phyloP scores from a whole-genome alignment of 768 basidiomycete genomes.

The Termitomyces sp. region DNA sequence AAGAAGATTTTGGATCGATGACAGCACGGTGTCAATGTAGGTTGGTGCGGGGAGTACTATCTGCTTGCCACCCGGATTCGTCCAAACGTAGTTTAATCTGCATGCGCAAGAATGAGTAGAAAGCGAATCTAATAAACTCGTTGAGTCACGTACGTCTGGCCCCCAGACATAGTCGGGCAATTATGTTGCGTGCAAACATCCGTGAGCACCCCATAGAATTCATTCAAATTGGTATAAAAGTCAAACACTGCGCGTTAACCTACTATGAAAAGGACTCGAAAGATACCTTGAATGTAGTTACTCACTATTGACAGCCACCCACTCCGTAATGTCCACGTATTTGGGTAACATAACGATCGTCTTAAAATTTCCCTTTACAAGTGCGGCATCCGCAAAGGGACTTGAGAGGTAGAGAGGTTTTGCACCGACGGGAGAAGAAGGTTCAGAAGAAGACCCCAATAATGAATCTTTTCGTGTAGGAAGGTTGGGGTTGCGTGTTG shows the following conservation, averaged over 20 bases:
- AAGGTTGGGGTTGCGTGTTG: slow-evolving; percentile 19
- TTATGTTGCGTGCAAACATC: slow-evolving; percentile 89
- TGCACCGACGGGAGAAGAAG: slow-evolving; percentile 31
- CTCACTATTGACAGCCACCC: slow-evolving; percentile 93
- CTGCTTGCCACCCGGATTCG: slow-evolving; percentile 85
- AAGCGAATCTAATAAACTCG: neutral
- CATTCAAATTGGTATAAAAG: slow-evolving; percentile 95
- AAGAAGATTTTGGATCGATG: slow-evolving; percentile 89
- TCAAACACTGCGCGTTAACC: slow-evolving; percentile 66
- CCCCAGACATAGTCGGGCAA: slow-evolving; percentile 92
- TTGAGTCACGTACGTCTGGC: slow-evolving; percentile 54
- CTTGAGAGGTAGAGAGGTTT: slow-evolving; percentile 88
- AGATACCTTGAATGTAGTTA: slow-evolving; percentile 8
- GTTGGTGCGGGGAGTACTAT: slow-evolving; percentile 88
- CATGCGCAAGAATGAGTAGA: neutral
- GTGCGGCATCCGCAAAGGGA: slow-evolving; percentile 90
- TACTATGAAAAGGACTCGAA: neutral
- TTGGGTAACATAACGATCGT: slow-evolving; percentile 96
- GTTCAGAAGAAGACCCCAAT: slow-evolving; percentile 28
- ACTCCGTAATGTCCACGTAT: slow-evolving; percentile 93
- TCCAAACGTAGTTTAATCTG: slow-evolving; percentile 93
- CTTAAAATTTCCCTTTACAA: slow-evolving; percentile 98
- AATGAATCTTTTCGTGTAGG: slow-evolving; percentile 22
- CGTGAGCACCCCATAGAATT: slow-evolving; percentile 91
- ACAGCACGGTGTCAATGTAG: slow-evolving; percentile 98